These are phyloP conservation scores for Hymenoscyphus fructigenus DNA, from an alignment of 2,329 filamentous ascomycete genomes.

Conservation along the genomic window DNA sequence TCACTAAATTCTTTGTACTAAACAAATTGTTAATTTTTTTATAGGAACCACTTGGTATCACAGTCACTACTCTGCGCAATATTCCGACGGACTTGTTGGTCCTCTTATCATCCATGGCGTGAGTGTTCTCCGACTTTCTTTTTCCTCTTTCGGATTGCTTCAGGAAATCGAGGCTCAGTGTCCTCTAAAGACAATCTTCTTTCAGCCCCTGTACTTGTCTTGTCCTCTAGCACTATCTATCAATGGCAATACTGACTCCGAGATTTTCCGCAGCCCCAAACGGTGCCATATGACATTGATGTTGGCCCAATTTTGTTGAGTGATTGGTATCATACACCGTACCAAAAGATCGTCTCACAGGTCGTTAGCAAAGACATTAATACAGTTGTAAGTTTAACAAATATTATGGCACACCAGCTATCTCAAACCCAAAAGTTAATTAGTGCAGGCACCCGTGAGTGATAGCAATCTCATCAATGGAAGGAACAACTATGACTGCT, in stretches of 20 bases:
- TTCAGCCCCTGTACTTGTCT: too few relatives aligned
- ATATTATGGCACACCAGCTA: neutral
- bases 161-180: too few relatives aligned
- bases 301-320: conserved; percentile 49
- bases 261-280: conserved; percentile 42
- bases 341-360: conserved; percentile 47
- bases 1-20: neutral
- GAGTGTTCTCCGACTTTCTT: too few relatives aligned
- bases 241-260: too few relatives aligned
- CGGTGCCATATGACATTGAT: conserved; percentile 50
- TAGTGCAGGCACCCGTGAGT: conserved; percentile 4
- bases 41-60: conserved; percentile 55
- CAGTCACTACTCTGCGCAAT: conserved; percentile 49
- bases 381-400: conserved; percentile 5
- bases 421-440: neutral
- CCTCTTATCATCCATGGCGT: conserved; percentile 59
- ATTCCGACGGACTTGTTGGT: conserved; percentile 55
- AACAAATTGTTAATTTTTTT: neutral
- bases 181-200: too few relatives aligned
- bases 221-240: too few relatives aligned
- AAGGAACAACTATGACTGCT: conserved; percentile 24
- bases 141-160: too few relatives aligned
- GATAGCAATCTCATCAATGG: conserved; percentile 32
- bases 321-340: conserved; percentile 44
- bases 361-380: conserved; percentile 28